Evolutionary conservation across 225 moss, liverwort and hornwort species (phyloP).

Genomic region (Neckera pumila): DNA sequence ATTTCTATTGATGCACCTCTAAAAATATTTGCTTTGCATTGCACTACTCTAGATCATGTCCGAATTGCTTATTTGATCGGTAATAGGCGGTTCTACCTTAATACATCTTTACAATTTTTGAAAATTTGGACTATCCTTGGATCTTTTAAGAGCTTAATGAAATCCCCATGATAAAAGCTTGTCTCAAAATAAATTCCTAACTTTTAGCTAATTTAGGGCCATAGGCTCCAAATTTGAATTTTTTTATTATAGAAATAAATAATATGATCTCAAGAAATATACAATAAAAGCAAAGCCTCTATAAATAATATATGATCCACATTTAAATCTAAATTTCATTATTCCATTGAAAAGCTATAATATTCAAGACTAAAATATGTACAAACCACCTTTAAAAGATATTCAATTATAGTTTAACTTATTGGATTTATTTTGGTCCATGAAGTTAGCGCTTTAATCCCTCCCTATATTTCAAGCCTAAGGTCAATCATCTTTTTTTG

Average conservation of each 20-base stretch:
- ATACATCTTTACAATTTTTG: no score
- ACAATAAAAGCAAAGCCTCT: neutral
- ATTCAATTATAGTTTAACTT: neutral
- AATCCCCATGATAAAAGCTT: neutral
- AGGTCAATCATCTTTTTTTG: neutral
- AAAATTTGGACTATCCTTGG: no score
- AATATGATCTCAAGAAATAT: neutral
- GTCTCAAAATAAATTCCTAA: neutral
- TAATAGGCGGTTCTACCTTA: no score
- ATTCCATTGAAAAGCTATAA: neutral
- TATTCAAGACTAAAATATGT: neutral
- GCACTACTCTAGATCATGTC: no score
- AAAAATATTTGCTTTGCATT: no score
- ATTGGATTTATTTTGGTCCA: neutral
- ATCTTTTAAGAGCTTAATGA: neutral
- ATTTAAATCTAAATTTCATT: neutral
- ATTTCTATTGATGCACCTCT: no score
- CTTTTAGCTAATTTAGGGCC: neutral
- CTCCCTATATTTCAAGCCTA: neutral
- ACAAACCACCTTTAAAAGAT: neutral
- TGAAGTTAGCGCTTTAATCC: neutral
- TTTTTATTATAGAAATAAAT: neutral
- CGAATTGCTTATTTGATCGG: no score
- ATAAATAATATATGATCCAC: fast-evolving
- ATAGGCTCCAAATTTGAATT: neutral